Percentiles rank a stretch among this genome's conserved stretches.
phyloP scores from a whole-genome alignment of 257 asterid species.

The Oldenlandia corymbosa region DNA sequence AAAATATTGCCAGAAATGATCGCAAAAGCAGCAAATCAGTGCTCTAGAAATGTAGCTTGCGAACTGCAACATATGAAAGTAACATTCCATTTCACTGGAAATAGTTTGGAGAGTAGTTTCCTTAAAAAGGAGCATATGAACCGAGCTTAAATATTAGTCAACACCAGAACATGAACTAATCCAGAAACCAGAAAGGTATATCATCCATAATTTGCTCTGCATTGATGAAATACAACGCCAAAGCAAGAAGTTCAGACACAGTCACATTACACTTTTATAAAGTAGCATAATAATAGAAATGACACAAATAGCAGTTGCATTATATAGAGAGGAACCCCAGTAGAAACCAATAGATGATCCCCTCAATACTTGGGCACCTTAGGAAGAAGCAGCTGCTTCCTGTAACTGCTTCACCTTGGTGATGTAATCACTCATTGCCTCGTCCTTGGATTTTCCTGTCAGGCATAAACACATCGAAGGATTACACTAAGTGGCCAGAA shows the following conservation, averaged over 20 bases:
- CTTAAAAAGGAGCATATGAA: too few relatives aligned
- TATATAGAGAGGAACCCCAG: not conserved
- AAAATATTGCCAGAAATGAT: too few relatives aligned
- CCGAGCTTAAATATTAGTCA: too few relatives aligned
- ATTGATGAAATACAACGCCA: not conserved
- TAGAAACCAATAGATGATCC: not conserved
- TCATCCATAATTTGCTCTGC: not conserved
- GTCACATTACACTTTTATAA: not conserved
- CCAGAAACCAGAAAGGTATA: not conserved
- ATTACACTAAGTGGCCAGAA: not conserved
- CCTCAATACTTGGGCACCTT: slow-evolving; percentile 7
- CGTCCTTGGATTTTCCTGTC: slow-evolving; percentile 72
- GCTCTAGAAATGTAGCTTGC: too few relatives aligned
- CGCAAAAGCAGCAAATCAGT: too few relatives aligned
- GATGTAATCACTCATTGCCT: slow-evolving; percentile 77
- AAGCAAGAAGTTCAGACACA: not conserved
- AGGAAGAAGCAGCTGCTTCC: slow-evolving; percentile 47
- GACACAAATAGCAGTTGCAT: too few relatives aligned
- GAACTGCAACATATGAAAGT: too few relatives aligned
- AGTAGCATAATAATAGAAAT: too few relatives aligned
- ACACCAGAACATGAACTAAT: too few relatives aligned
- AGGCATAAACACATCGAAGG: slow-evolving; percentile 5
- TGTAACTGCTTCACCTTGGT: slow-evolving; percentile 91
- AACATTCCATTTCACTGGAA: too few relatives aligned
- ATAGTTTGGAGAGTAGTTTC: too few relatives aligned